Evolutionary conservation across 2,329 filamentous ascomycete species (phyloP).

Genomic region (Didymellaceae sp.): DNA sequence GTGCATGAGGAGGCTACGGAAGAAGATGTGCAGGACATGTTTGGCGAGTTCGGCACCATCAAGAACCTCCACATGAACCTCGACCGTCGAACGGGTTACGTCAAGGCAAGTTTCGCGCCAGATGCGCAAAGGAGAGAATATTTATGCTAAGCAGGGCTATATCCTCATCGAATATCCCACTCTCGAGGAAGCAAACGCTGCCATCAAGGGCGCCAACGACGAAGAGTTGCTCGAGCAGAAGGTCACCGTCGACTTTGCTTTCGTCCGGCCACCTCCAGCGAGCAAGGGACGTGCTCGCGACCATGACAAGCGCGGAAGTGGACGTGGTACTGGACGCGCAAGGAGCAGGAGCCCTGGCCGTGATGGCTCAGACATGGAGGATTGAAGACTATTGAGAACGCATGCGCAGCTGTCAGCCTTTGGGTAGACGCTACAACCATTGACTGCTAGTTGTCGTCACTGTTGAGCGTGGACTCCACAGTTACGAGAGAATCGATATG

Average conservation of each 20-base stretch:
- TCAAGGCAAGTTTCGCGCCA: conserved; percentile 67
- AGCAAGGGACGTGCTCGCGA: conserved; percentile 56
- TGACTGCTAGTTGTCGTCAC: too few species aligned
- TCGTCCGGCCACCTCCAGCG: conserved; percentile 74
- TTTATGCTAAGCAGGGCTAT: conserved; percentile 67
- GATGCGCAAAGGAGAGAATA: not conserved
- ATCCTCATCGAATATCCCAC: conserved; percentile 85
- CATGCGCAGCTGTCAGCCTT: not conserved
- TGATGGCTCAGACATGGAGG: conserved; percentile 44
- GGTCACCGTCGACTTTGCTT: conserved; percentile 81
- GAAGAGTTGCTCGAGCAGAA: conserved; percentile 83
- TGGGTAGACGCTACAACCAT: not conserved
- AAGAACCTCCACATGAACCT: conserved; percentile 87
- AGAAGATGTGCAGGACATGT: conserved; percentile 80
- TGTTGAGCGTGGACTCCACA: too few species aligned
- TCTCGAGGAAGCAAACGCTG: conserved; percentile 77
- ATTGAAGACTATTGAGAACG: conserved; percentile 14
- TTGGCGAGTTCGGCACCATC: conserved; percentile 84
- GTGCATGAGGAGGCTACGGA: conserved; percentile 87
- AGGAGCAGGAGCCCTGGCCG: conserved; percentile 54
- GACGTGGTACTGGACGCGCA: conserved; percentile 42
- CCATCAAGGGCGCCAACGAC: conserved; percentile 79
- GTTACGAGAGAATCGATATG: not conserved
- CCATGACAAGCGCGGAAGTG: conserved; percentile 40
- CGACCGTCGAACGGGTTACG: conserved; percentile 81